Evolutionary conservation across 2,329 filamentous ascomycete species (phyloP).

Genomic region (Dryadomyces sulphureus): DNA sequence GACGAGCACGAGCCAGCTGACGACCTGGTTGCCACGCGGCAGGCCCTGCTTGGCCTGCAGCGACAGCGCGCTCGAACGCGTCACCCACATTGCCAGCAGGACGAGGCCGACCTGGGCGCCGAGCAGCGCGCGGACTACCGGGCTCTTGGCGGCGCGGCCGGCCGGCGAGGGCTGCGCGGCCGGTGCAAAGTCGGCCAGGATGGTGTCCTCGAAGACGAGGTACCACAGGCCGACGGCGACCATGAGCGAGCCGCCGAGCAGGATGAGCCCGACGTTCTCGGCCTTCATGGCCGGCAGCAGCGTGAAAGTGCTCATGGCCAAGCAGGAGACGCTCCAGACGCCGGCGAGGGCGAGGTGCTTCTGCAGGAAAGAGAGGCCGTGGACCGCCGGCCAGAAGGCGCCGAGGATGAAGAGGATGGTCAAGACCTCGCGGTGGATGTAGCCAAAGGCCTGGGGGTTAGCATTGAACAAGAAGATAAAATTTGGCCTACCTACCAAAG

Average conservation of each 20-base stretch:
- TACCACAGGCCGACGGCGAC: slow-evolving; percentile 61
- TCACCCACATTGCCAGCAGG: slow-evolving; percentile 69
- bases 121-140: slow-evolving; percentile 42
- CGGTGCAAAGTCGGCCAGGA: slow-evolving; percentile 30
- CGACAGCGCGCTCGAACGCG: slow-evolving; percentile 69
- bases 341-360: slow-evolving; percentile 47
- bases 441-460: slow-evolving; percentile 61
- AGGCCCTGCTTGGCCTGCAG: slow-evolving; percentile 75
- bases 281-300: slow-evolving; percentile 74
- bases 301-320: slow-evolving; percentile 82
- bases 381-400: slow-evolving; percentile 61
- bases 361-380: slow-evolving; percentile 58
- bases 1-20: slow-evolving; percentile 67
- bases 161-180: slow-evolving; percentile 5
- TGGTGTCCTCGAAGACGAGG: slow-evolving; percentile 58
- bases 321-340: slow-evolving; percentile 64
- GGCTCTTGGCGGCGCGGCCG: slow-evolving; percentile 18
- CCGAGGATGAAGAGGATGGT: slow-evolving; percentile 66
- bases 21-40: slow-evolving; percentile 71
- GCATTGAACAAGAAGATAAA: background rate
- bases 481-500: slow-evolving; percentile 51
- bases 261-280: slow-evolving; percentile 66
- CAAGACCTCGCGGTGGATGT: slow-evolving; percentile 79
- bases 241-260: slow-evolving; percentile 60
- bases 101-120: slow-evolving; percentile 68